Base-by-base conservation (phyloP, 1,139 yeast genomes). In the Pichia inconspicua region DNA sequence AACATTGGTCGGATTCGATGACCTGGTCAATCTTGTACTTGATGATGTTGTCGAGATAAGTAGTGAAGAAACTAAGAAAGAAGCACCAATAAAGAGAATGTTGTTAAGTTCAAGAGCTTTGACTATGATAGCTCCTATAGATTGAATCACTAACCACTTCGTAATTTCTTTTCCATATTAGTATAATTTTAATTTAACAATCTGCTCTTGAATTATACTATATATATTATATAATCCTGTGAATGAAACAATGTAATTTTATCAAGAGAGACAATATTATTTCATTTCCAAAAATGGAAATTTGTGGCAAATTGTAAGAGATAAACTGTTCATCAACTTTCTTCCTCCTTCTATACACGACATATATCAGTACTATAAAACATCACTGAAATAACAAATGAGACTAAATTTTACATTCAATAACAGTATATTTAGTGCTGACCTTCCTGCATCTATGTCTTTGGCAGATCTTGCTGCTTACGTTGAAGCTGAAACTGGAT, bases 11-110 rank as follows among this genome's bases (percentile, higher is more conserved):
- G 98, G 97, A 0, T 90, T 92, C 65, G 98, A 92, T 65, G 97
- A 92, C 66, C 90, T 83, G 60, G 97, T 92, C 53, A 92, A 92
- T 66, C 83, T 90, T 72, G 96, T 92, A 11, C 74, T 90, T 53
- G 85, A 84, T 60, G 82, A 88, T 58, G 97, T 86, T 35, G 75
- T 77, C 9, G 97, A 89, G 65, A 58, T 58, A 32, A 73, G 70
- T 48, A 39, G 32, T 28, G 32, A 28, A 27, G 73, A 69, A 17
- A n/a, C 39, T 8, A 45, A 37, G 14, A 68, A 64, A 11, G 71
- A 71, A 25, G 75, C 73, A 42, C 66, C 61, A 45, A 53, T 50
- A 19, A 54, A 57, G 27, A 75, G 77, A 62, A 83, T 92, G 75
- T 74, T 92, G 49, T 72, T 92, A 57, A 89, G 89, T 65, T 96